A percentile compares a stretch with the other conserved stretches of the same genome.
Conservation (phyloP, 148 eudicot genomes). For the Fallopia convolvulus region DNA sequence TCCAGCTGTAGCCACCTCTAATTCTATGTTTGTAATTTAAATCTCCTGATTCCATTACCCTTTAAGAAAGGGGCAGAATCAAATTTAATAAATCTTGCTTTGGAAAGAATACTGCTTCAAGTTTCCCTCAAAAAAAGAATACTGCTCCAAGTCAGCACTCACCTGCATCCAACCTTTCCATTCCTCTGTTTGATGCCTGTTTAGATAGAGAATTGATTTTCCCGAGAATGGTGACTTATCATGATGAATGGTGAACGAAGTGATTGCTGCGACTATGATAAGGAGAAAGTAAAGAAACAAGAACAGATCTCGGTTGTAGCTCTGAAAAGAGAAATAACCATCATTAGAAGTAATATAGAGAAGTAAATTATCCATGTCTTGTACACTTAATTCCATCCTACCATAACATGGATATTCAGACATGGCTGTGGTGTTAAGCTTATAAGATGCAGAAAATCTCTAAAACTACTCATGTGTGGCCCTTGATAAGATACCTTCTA, state of each 20-base stretch:
- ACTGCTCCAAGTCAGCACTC: constrained; percentile 8
- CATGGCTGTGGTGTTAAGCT: neutral
- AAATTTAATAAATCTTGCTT: neutral
- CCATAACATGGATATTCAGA: neutral
- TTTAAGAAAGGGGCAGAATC: neutral
- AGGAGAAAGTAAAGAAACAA: constrained; percentile 83
- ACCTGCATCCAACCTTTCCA: constrained; percentile 99
- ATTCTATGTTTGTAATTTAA: neutral
- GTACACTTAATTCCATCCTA: neutral
- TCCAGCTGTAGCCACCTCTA: neutral
- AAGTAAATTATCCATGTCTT: neutral
- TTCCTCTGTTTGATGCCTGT: constrained; percentile 98
- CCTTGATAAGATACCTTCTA: neutral
- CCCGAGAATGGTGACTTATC: constrained; percentile 81
- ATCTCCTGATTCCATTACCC: neutral
- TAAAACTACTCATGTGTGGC: neutral
- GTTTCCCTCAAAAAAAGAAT: neutral
- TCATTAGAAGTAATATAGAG: constrained; percentile 4
- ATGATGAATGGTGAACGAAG: constrained; percentile 79
- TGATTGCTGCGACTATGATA: constrained; percentile 65
- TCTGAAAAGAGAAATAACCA: constrained; percentile 38
- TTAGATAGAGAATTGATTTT: constrained; percentile 69
- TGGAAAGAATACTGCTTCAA: neutral
- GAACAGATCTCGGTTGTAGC: constrained; percentile 89
- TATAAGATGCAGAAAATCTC: neutral